Evolutionary conservation across 1,284 basidiomycete genomes (phyloP), one percentile per base, ranked within the genome.

Genomic region (Tilletiopsis washingtonensis): DNA sequence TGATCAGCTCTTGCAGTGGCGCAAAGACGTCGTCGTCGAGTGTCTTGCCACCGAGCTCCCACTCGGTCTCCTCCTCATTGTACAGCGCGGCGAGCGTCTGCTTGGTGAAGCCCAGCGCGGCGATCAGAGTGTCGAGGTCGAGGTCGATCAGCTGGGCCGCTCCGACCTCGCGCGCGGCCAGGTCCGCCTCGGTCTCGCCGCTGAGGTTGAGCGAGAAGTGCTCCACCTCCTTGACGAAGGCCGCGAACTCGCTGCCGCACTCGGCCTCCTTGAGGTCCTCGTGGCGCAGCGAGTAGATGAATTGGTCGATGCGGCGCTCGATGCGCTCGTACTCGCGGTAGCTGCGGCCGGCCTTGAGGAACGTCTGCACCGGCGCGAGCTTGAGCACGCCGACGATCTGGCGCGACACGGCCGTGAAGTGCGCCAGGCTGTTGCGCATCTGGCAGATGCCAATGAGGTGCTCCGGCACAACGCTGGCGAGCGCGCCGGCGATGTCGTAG

Each of bases 201-300:
- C 85, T 66, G n/a, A 71, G 45, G 2, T 60, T 52, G 42, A 49
- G 46, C 15, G 54, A 56, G 14, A 70, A 62, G 11, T 61, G 57
- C 37, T 72, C 69, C 29, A 72, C 61, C 45, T 61, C 59, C 37
- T 61, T 57, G 40, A 63, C 58, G 32, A 69, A 59, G 11, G 89
- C 76, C 82, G 80, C 78, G 41, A 96, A 80, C 66, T 96, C 91
- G 59, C 80, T 83, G 14, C 86, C 88, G 74, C 91, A 96, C 61
- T 94, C 90, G 74, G 84, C 81, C 74, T 93, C 91, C 39, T 85
- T 81, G 76, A 98, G 89, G 73, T 90, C 90, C 60, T 96, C 89
- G 39, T 82, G 79, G 41, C 86, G 80, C 12, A 94, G 77, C 26
- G 85, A 78, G 46, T 86, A 85, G 52, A 97, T 82, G 73, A 93